Evolutionary conservation across 2,329 filamentous ascomycete species (phyloP), one percentile per base, ranked within the genome.

Genomic region (Tolypocladium ovalisporum): DNA sequence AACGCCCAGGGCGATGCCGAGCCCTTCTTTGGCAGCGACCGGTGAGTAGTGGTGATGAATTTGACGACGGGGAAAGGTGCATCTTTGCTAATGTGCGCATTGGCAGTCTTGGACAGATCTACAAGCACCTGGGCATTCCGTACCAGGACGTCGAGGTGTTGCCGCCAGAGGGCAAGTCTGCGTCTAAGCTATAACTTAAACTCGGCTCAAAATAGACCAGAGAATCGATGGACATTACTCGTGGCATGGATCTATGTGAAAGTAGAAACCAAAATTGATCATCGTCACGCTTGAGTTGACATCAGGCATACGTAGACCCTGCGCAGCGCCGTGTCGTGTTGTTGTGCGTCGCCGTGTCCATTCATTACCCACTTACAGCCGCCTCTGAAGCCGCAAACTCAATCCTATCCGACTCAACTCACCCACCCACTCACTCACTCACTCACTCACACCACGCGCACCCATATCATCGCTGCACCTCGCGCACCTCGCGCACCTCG

Each of bases 11-110:
- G 85, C 0, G 69, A 77, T 57, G 77, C 77, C 54, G 84, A 88
- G 72, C 82, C 85, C 0, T 90, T 91, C 68, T 92, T 92, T 70
- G 88, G 88, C 3, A 90, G 87, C 71, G 88, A 92, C 71, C 75
- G 83, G 81, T 73, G 57, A 61, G 66, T 64, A 9, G 3, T 8
- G 29, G 66, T 64, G 12, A 7, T 8, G 29, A 4, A n/a, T 6
- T 29, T 49, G 52, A 37, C 22, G n/a, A n/a, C 36, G 27, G 34
- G 17, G 13, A 22, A n/a, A 8, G 9, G 17, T 5, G 19, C 22
- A 17, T 22, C n/a, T n/a, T 29, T 57, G 19, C 52, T 61, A 36
- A 60, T 32, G 3, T 24, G 17, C 3, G 5, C 2, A 15, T 24
- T 34, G 52, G n/a, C 52, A 84, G 86, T 58, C 89, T 85, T 68